These are phyloP conservation scores for Myriosclerotinia duriaeana DNA, from an alignment of 2,329 filamentous ascomycete genomes.

Conservation along the genomic window DNA sequence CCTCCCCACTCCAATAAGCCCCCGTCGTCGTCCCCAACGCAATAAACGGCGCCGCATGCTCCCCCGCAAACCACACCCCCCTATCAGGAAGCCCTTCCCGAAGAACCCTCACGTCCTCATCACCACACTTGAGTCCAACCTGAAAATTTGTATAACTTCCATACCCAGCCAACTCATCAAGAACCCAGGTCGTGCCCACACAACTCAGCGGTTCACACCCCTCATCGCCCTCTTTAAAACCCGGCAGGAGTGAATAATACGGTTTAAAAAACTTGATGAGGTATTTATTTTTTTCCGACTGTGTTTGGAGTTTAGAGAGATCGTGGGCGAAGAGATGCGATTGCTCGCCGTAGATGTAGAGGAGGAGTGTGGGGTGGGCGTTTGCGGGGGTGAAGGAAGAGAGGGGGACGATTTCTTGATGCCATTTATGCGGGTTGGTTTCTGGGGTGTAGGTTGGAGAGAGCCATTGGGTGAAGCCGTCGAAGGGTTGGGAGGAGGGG, in stretches of 20 bases:
- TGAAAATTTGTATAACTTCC: constrained; percentile 71
- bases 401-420: constrained; percentile 62
- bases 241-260: constrained; percentile 63
- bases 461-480: constrained; percentile 60
- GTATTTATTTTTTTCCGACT: constrained; percentile 37
- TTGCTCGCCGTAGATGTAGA: constrained; percentile 57
- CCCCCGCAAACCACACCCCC: constrained; percentile 63
- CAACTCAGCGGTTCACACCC: constrained; percentile 55
- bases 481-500: constrained; percentile 28
- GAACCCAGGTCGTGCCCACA: constrained; percentile 64
- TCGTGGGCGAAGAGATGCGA: constrained; percentile 40
- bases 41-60: constrained; percentile 84
- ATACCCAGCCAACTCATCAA: constrained; percentile 64
- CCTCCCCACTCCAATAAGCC: constrained; percentile 81
- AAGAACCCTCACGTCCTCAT: constrained; percentile 57
- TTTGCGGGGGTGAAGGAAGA: constrained; percentile 52
- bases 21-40: constrained; percentile 86
- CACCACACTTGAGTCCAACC: constrained; percentile 55
- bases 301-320: constrained; percentile 27
- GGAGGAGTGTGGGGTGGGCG: constrained; percentile 64
- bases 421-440: constrained; percentile 54
- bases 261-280: constrained; percentile 55
- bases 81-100: constrained; percentile 37
- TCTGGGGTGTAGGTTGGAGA: constrained; percentile 54
- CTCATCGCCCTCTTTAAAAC: constrained; percentile 48